Evolutionary conservation across 2,329 filamentous ascomycete species (phyloP).

Genomic region (Diaporthe ampelina): DNA sequence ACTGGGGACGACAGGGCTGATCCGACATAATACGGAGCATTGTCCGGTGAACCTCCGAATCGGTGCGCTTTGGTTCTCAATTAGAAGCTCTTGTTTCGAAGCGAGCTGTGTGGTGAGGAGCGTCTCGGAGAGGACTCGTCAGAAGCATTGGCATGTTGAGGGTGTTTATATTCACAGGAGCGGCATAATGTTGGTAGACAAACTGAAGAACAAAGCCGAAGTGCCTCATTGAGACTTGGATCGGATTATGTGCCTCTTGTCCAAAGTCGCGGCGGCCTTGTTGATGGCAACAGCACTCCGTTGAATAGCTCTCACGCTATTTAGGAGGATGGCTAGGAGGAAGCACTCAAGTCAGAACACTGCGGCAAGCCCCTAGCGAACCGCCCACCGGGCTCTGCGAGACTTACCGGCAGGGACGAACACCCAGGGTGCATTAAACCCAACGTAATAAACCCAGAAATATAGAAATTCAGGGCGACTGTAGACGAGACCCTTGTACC

Average conservation of each 20-base stretch:
- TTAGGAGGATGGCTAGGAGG: conserved; percentile 26
- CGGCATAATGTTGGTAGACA: neutral
- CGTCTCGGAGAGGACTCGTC: neutral
- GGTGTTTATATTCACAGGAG: neutral
- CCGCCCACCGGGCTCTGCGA: too few species aligned
- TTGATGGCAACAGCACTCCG: conserved; percentile 34
- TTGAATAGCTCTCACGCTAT: conserved; percentile 34
- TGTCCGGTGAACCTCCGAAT: too few species aligned
- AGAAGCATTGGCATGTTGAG: neutral
- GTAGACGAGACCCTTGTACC: conserved; percentile 60
- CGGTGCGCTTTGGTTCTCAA: neutral
- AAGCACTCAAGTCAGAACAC: neutral
- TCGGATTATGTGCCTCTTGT: neutral
- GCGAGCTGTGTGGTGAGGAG: neutral
- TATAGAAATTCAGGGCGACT: conserved; percentile 73
- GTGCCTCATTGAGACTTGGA: neutral
- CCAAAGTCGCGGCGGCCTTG: conserved; percentile 33
- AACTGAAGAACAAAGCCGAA: neutral
- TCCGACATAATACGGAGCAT: neutral
- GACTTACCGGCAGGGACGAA: conserved; percentile 68
- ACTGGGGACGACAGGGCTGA: neutral
- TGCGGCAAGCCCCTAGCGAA: neutral
- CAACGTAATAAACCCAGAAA: conserved; percentile 74
- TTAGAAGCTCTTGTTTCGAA: neutral
- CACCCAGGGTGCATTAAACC: conserved; percentile 73